A percentile compares a stretch with the other conserved stretches of the same genome.
Evolutionary conservation across 257 asterid genomes (phyloP).

Genomic region (Gentiana straminea): DNA sequence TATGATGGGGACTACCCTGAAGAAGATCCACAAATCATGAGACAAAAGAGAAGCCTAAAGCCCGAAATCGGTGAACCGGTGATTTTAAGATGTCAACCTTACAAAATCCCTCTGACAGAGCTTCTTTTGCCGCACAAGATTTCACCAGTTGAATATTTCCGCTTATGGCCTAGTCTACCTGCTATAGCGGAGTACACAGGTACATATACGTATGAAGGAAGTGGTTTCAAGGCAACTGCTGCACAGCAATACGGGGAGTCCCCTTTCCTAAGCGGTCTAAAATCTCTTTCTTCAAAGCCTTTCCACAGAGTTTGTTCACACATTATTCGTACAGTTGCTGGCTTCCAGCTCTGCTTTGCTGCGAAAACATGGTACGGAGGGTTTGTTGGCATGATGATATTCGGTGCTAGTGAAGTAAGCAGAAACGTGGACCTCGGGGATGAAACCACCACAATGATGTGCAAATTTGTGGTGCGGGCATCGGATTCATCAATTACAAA

Average conservation of each 20-base stretch:
- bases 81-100: conserved; percentile 85
- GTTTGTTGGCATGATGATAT: conserved; percentile 82
- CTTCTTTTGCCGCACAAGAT: conserved; percentile 91
- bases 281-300: conserved; percentile 71
- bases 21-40: conserved; percentile 50
- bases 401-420: conserved; percentile 89
- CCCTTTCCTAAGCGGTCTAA: conserved; percentile 80
- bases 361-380: conserved; percentile 92
- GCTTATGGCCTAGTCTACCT: conserved; percentile 90
- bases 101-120: conserved; percentile 87
- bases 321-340: conserved; percentile 82
- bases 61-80: conserved; percentile 65
- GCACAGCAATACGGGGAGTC: conserved; percentile 95
- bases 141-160: conserved; percentile 92
- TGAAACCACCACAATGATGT: conserved; percentile 86
- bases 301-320: conserved; percentile 92
- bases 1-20: conserved; percentile 62
- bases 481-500: conserved; percentile 69
- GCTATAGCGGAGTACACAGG: conserved; percentile 84
- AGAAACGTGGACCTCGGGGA: conserved; percentile 86
- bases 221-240: conserved; percentile 92
- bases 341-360: conserved; percentile 86
- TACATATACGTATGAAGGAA: conserved; percentile 78
- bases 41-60: conserved; percentile 46
- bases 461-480: conserved; percentile 85